Evolutionary conservation across 2,329 filamentous ascomycete genomes (phyloP), one percentile per base, ranked within the genome.

Genomic region (Huntiella abstrusa): DNA sequence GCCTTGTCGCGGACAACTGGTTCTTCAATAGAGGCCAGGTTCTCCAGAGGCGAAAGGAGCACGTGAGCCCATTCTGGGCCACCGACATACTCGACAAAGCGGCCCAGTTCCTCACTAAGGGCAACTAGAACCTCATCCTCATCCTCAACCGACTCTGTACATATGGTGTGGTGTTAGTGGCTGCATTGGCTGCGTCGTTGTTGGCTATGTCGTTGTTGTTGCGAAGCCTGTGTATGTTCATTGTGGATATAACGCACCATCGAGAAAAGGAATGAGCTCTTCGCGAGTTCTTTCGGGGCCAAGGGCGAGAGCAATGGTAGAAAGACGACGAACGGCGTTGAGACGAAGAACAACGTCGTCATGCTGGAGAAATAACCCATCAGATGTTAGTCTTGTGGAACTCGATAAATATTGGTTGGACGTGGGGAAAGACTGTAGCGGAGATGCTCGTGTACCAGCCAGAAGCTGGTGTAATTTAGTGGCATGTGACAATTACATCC

Each of bases 111-210:
- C 60, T 96, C 91, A 62, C 88, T 95, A 56, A 98, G 69, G 54
- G 91, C 91, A 52, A 93, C 94, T 55, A 98, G 75, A 51, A 98
- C 92, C 64, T 98, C 91, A 57, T 98, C 91, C 64, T 98, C 91
- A 59, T 98, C 91, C 67, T 98, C 91, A 57, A 98, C 88, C 45
- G 91, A 96, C 66, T 98, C 91, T 98, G 64, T 51, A 53, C 41
- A 40, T 38, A 16, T 40, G 36, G 43, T 49, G 39, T 32, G 17
- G 13, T 5, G 28, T 28, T 15, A 28, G 35, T 37, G 15, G 13
- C 19, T 15, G 35, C 19, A 22, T 34, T 38, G 15, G 17, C 12
- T 39, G 8, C 4, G n/a, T 41, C 4, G 43, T 36, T 32, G 41
- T 43, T 52, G 51, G n/a, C n/a, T n/a, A n/a, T 7, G n/a, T 41